These are phyloP conservation scores for Chaetomium fimeti DNA, from an alignment of 495 filamentous ascomycete species.

Conservation along the genomic window DNA sequence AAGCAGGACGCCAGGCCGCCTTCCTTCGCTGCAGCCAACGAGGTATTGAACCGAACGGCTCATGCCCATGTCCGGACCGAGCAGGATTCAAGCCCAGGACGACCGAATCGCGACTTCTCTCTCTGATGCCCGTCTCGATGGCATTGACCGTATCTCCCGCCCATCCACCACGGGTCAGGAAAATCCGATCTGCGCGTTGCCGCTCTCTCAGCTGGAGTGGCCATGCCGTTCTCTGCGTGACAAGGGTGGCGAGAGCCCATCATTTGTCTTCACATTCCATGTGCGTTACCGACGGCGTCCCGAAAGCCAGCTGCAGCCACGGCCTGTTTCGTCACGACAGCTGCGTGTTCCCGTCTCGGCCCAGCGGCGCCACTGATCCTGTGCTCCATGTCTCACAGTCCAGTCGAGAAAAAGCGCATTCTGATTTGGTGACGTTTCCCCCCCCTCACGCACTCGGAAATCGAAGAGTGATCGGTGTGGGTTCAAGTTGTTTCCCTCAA, in stretches of 20 bases:
- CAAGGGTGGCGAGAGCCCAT: neutral
- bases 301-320: neutral
- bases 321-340: conserved; percentile 16
- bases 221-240: conserved; percentile 1
- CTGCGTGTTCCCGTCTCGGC: conserved; percentile 18
- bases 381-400: neutral
- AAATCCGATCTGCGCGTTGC: conserved; percentile 2
- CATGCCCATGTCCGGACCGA: conserved; percentile 9
- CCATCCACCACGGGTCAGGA: neutral
- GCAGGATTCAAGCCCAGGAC: neutral
- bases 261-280: conserved; percentile 1
- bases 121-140: neutral
- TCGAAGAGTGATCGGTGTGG: neutral
- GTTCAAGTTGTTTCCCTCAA: neutral
- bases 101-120: neutral
- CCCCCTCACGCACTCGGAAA: neutral
- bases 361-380: neutral
- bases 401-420: neutral
- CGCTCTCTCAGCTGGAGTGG: conserved; percentile 3
- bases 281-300: conserved; percentile 12
- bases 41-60: neutral
- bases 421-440: neutral
- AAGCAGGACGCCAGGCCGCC: neutral
- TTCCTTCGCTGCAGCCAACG: neutral
- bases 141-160: neutral